Evolutionary conservation across 768 basidiomycete species (phyloP), one percentile per base, ranked within the genome.

Genomic region (Chalciporus sphaerocephalus): DNA sequence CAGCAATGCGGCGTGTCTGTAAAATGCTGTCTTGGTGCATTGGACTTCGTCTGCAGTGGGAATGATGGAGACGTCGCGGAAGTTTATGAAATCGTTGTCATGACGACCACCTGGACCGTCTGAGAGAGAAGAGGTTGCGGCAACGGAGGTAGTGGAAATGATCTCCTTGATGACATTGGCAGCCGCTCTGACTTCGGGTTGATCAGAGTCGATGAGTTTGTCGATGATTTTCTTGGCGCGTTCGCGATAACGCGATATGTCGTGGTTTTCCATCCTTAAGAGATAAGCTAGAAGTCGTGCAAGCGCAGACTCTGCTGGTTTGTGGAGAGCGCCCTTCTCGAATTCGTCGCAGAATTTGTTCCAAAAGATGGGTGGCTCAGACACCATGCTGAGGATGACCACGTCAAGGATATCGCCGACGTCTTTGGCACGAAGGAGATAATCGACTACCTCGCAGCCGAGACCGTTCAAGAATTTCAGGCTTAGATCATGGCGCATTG

Each of bases 31-130:
- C 25, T 74, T 70, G 3, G 50, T 60, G 27, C 65, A 82, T 2
- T 47, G 49, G 4, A 84, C 58, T 56, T 87, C 85, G 33, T 78
- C 74, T 0, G 79, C 72, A 6, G 81, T 81, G 1, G 85, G 85
- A 5, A 82, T 62, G 34, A 87, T 80, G n/a, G 76, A 61, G 17
- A 86, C 81, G 8, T 74, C 49, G 6, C 77, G 75, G 50, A 83
- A 86, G 42, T 84, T 73, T 12, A 61, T 62, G 38, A 78, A 78
- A 57, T 87, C 84, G 41, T 87, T 86, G 52, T 85, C 82, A 45
- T 86, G 85, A 3, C 85, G 71, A 4, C 83, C 84, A 0, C 85
- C 85, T 1, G 84, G 78, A 8, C 64, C 61, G 16, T 57, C 51
- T 9, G 41, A 36, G 3, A 39, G 53, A 11, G 60, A 55, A 15